Conservation (phyloP, 169 alveolate species). For the Plasmodium adleri region DNA sequence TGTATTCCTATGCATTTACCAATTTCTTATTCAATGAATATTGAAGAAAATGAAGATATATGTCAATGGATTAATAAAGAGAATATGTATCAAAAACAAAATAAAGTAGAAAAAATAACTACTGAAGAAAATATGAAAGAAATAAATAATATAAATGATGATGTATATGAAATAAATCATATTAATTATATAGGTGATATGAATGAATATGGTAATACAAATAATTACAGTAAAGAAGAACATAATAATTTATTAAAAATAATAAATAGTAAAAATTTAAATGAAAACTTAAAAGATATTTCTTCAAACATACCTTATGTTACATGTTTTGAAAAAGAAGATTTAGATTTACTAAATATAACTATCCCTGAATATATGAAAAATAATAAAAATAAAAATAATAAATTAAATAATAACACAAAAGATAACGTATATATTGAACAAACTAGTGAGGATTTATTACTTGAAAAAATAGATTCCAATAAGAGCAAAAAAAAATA, state of each 20-base stretch:
- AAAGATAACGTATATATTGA: slow-evolving; percentile 4
- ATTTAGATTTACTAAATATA: slow-evolving; percentile 21
- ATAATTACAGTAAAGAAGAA: background rate
- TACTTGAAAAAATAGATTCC: background rate
- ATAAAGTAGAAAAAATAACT: background rate
- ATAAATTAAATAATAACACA: slow-evolving; percentile 2
- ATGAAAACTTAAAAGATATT: slow-evolving; percentile 35
- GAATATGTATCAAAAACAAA: slow-evolving; percentile 6
- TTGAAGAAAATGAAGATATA: slow-evolving; percentile 58
- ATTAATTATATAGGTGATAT: background rate
- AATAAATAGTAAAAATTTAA: slow-evolving; percentile 9
- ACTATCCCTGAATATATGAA: slow-evolving; percentile 48
- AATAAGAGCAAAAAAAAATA: slow-evolving; percentile 1
- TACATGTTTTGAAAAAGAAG: slow-evolving; percentile 40
- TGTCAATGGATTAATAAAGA: slow-evolving; percentile 26
- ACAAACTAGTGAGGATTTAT: background rate
- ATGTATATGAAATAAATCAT: background rate
- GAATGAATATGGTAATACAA: background rate
- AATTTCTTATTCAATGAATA: slow-evolving; percentile 28
- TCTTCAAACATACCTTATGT: slow-evolving; percentile 30
- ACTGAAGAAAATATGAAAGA: too few relatives aligned
- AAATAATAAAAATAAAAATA: slow-evolving; percentile 27
- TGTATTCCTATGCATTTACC: slow-evolving; percentile 56
- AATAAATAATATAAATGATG: background rate
- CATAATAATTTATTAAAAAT: background rate